phyloP scores from a whole-genome alignment of 495 filamentous ascomycete genomes.

The Lepraria neglecta region DNA sequence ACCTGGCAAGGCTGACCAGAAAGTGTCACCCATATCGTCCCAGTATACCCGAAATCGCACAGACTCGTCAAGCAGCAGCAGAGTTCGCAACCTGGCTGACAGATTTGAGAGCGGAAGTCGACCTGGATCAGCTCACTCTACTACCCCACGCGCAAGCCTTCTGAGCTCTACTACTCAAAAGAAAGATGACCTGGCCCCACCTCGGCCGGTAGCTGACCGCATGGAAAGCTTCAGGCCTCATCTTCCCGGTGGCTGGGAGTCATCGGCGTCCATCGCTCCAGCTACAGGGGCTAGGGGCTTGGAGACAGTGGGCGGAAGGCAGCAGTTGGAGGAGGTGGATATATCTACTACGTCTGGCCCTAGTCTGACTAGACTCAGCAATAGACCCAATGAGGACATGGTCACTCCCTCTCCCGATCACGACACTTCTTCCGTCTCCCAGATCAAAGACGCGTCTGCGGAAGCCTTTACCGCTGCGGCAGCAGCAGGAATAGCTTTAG shows the following conservation, averaged over 20 bases:
- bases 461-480: slow-evolving; percentile 27
- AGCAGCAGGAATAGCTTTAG: slow-evolving; percentile 26
- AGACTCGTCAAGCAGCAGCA: slow-evolving; percentile 37
- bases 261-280: slow-evolving; percentile 44
- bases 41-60: slow-evolving; percentile 25
- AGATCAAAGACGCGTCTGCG: slow-evolving; percentile 16
- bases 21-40: slow-evolving; percentile 13
- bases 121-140: slow-evolving; percentile 30
- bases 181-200: slow-evolving; percentile 26
- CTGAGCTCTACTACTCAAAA: slow-evolving; percentile 11
- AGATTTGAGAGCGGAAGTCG: slow-evolving; percentile 38
- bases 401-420: not conserved
- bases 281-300: slow-evolving; percentile 20
- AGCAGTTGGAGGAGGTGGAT: not conserved
- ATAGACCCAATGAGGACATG: not conserved
- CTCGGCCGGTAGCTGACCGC: slow-evolving; percentile 30
- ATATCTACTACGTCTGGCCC: not conserved
- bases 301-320: slow-evolving; percentile 1
- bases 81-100: slow-evolving; percentile 45
- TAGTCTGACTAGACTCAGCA: not conserved
- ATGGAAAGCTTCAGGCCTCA: slow-evolving; percentile 49
- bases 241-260: slow-evolving; percentile 60
- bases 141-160: slow-evolving; percentile 25
- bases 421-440: slow-evolving; percentile 11
- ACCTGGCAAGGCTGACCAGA: not conserved